Evolutionary conservation across 2,329 filamentous ascomycete species (phyloP).

Genomic region (Celoporthe dispersa): DNA sequence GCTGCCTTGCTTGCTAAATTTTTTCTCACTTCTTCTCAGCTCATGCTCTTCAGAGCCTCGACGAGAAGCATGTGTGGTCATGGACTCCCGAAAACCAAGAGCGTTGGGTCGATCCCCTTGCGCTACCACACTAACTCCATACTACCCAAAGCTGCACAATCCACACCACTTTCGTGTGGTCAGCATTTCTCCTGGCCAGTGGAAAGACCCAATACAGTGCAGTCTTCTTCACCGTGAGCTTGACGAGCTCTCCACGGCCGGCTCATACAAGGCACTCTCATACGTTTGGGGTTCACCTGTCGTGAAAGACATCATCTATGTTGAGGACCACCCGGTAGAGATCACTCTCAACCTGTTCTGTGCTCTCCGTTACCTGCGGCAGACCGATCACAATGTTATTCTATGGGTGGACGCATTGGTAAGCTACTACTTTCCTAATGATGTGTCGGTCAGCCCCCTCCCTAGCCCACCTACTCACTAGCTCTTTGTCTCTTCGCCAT

Average conservation of each 20-base stretch:
- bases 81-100: background rate
- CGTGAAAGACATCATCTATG: background rate
- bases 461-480: background rate
- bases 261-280: conserved; percentile 14
- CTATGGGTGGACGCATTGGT: conserved; percentile 21
- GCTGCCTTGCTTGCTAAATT: background rate
- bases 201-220: conserved; percentile 16
- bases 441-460: background rate
- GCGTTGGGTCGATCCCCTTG: too few relatives aligned
- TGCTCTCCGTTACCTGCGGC: conserved; percentile 1
- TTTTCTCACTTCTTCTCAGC: background rate
- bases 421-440: background rate
- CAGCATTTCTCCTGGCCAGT: conserved; percentile 7
- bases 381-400: background rate
- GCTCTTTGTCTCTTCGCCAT: background rate
- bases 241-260: background rate
- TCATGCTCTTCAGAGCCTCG: background rate
- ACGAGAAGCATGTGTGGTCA: background rate
- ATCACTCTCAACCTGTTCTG: conserved; percentile 20
- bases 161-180: background rate
- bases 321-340: background rate
- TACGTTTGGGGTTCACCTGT: conserved; percentile 13
- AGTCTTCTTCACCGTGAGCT: background rate
- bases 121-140: background rate
- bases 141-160: background rate